A percentile compares a stretch with the other conserved stretches of the same genome.
phyloP scores from a whole-genome alignment of 2,329 filamentous ascomycete genomes.

The Ophiostoma sp. region DNA sequence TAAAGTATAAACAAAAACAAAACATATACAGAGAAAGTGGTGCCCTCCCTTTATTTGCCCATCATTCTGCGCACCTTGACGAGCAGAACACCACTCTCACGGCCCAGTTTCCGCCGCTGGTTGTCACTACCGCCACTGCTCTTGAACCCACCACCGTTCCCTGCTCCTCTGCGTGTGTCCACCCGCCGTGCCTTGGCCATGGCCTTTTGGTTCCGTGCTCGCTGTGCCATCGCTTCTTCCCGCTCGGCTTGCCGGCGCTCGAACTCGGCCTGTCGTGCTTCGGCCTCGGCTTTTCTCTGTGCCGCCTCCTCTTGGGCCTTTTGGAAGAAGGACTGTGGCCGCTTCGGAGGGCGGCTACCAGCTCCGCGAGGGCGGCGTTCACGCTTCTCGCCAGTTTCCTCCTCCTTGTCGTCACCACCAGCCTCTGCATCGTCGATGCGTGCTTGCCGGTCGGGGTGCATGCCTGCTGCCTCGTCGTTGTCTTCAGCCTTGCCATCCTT shows the following conservation, averaged over 20 bases:
- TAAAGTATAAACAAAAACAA: neutral
- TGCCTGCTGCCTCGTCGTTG: slow-evolving; percentile 30
- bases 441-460: slow-evolving; percentile 47
- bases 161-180: slow-evolving; percentile 62
- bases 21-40: neutral
- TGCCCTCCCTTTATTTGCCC: slow-evolving; percentile 36
- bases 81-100: slow-evolving; percentile 75
- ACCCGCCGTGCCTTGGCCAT: slow-evolving; percentile 67
- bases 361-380: slow-evolving; percentile 50
- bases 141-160: neutral
- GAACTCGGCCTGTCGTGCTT: slow-evolving; percentile 57
- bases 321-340: slow-evolving; percentile 24
- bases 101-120: slow-evolving; percentile 70
- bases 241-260: slow-evolving; percentile 66
- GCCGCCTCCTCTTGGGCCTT: slow-evolving; percentile 57
- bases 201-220: slow-evolving; percentile 46
- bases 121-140: slow-evolving; percentile 4
- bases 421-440: slow-evolving; percentile 39
- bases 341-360: slow-evolving; percentile 49
- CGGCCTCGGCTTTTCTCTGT: slow-evolving; percentile 45
- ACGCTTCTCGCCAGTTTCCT: slow-evolving; percentile 13
- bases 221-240: slow-evolving; percentile 52
- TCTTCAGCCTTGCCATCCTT: slow-evolving; percentile 18
- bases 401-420: slow-evolving; percentile 8
- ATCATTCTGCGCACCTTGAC: slow-evolving; percentile 77